Percentiles rank a stretch among this genome's conserved stretches.
phyloP scores from a whole-genome alignment of 345 rosid genomes.

The Excoecaria cochinchinensis region DNA sequence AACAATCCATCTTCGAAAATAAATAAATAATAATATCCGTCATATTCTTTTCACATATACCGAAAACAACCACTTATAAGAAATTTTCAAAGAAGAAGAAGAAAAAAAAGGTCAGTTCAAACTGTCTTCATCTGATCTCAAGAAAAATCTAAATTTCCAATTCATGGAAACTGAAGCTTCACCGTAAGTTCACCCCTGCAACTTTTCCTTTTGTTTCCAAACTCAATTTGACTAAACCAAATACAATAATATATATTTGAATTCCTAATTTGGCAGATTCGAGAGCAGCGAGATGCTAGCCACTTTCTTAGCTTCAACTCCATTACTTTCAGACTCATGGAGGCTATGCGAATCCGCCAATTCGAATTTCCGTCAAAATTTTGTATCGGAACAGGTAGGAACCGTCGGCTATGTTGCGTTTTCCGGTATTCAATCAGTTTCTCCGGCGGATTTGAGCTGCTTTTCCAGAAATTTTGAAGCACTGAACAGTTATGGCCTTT shows the following conservation, averaged over 20 bases:
- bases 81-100: too few species aligned
- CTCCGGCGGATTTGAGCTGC: background rate
- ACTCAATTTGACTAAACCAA: background rate
- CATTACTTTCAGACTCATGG: slow-evolving; percentile 58
- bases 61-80: too few species aligned
- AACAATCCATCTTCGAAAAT: too few species aligned
- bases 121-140: too few species aligned
- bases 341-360: slow-evolving; percentile 43
- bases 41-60: too few species aligned
- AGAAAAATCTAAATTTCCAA: background rate
- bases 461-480: slow-evolving; percentile 19
- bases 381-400: slow-evolving; percentile 33
- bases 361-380: slow-evolving; percentile 13
- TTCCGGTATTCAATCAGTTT: slow-evolving; percentile 30
- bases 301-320: slow-evolving; percentile 53
- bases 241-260: background rate
- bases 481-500: slow-evolving; percentile 27
- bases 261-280: slow-evolving; percentile 31
- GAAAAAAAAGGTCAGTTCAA: too few species aligned
- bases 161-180: slow-evolving; percentile 37
- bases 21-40: too few species aligned
- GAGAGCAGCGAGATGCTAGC: slow-evolving; percentile 85
- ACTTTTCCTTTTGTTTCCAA: background rate
- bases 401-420: slow-evolving; percentile 51
- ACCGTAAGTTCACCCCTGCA: slow-evolving; percentile 19